These are phyloP conservation scores for Clarireedia monteithiana DNA, from an alignment of 2,329 filamentous ascomycete species.

Conservation along the genomic window DNA sequence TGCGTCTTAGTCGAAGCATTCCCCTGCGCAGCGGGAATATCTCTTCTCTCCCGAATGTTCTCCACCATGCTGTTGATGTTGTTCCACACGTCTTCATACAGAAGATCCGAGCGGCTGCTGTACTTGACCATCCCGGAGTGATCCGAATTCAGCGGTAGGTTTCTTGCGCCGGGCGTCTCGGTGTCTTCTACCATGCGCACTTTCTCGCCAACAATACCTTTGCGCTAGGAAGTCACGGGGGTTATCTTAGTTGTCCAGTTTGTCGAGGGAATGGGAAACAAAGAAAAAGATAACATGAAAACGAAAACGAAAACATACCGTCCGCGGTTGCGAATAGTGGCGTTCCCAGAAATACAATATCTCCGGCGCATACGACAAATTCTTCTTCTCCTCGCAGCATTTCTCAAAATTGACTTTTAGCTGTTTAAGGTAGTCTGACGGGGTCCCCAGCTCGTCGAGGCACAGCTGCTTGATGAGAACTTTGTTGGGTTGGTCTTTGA, in stretches of 20 bases:
- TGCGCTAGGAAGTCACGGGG: neutral
- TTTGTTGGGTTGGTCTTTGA: constrained; percentile 6
- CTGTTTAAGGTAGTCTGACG: neutral
- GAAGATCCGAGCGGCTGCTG: neutral
- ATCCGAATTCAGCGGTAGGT: neutral
- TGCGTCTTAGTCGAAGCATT: neutral
- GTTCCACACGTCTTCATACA: constrained; percentile 1
- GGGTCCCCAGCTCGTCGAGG: neutral
- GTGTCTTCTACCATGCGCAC: constrained; percentile 2
- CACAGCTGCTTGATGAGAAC: neutral
- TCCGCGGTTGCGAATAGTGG: neutral
- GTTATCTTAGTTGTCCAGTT: neutral
- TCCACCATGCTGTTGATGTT: constrained; percentile 1
- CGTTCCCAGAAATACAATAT: constrained; percentile 7
- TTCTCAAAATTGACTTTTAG: neutral
- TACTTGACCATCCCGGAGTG: constrained; percentile 9
- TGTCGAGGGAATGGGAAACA: neutral
- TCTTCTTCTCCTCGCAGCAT: neutral
- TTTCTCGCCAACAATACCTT: neutral
- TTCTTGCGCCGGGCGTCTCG: neutral
- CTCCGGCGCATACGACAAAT: neutral
- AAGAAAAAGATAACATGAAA: neutral
- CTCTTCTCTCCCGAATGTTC: neutral
- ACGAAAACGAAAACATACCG: neutral
- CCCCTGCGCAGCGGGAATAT: neutral